Evolutionary conservation across 2,329 filamentous ascomycete genomes (phyloP).

Genomic region (Cladosporium austrohemisphaericum): DNA sequence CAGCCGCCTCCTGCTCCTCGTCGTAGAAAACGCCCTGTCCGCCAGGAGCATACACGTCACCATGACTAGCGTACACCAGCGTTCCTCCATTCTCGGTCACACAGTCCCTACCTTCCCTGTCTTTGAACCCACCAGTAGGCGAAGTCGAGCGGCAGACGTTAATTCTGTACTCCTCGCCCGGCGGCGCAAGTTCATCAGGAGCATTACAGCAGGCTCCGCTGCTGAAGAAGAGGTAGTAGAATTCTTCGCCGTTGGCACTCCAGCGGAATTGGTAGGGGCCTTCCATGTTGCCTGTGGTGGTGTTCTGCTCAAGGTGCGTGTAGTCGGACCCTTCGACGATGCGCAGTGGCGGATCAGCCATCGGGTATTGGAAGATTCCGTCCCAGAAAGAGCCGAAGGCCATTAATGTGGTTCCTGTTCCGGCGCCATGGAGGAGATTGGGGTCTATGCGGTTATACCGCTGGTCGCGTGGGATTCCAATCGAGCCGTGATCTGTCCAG

Average conservation of each 20-base stretch:
- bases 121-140: constrained; percentile 54
- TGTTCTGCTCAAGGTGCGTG: constrained; percentile 53
- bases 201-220: constrained; percentile 37
- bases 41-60: constrained; percentile 60
- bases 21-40: constrained; percentile 59
- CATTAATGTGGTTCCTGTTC: constrained; percentile 38
- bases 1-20: constrained; percentile 41
- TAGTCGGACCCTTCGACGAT: constrained; percentile 23
- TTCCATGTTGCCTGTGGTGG: constrained; percentile 47
- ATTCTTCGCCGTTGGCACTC: constrained; percentile 35
- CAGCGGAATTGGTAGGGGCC: constrained; percentile 55
- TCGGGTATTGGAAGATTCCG: constrained; percentile 58
- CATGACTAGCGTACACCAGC: constrained; percentile 58
- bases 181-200: constrained; percentile 32
- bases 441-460: constrained; percentile 51
- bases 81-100: constrained; percentile 54
- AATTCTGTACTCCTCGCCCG: constrained; percentile 61
- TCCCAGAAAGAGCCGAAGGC: constrained; percentile 66
- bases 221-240: constrained; percentile 55
- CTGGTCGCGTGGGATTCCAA: constrained; percentile 46
- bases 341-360: constrained; percentile 34
- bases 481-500: constrained; percentile 61
- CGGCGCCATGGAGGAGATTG: constrained; percentile 37
- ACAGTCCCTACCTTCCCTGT: constrained; percentile 53
- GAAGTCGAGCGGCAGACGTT: constrained; percentile 56